phyloP scores from a whole-genome alignment of 2,329 filamentous ascomycete genomes.

The Mycosphaerella sp. region DNA sequence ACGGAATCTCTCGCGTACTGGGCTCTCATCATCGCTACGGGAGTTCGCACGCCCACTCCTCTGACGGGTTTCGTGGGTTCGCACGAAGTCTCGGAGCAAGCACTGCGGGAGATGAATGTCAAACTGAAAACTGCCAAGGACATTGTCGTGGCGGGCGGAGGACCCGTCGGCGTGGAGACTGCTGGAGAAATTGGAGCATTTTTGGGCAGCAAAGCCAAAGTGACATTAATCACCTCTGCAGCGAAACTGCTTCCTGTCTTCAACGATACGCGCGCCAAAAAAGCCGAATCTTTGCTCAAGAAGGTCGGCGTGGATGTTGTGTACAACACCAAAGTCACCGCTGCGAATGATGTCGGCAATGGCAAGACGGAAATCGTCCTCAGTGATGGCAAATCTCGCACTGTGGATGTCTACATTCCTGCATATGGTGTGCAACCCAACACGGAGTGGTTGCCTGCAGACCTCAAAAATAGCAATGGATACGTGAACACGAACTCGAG shows the following conservation, averaged over 20 bases:
- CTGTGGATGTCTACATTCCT: constrained; percentile 49
- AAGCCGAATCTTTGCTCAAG: constrained; percentile 43
- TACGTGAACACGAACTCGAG: constrained; percentile 45
- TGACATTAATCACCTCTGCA: constrained; percentile 42
- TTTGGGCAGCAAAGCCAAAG: constrained; percentile 36
- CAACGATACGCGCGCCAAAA: constrained; percentile 35
- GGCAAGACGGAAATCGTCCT: constrained; percentile 41
- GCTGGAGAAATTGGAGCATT: constrained; percentile 34
- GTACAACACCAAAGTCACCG: constrained; percentile 27
- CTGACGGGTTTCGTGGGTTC: constrained; percentile 41
- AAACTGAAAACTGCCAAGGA: constrained; percentile 33
- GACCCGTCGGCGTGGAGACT: constrained; percentile 36
- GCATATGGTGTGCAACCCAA: constrained; percentile 49
- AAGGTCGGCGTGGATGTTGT: constrained; percentile 40
- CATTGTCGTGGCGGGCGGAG: constrained; percentile 35
- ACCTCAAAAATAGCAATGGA: constrained; percentile 39
- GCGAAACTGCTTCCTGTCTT: constrained; percentile 39
- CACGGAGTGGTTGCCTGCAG: constrained; percentile 45
- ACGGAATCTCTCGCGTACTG: constrained; percentile 43
- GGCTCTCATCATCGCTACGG: constrained; percentile 52
- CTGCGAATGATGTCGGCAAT: constrained; percentile 29
- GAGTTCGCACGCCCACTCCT: constrained; percentile 43
- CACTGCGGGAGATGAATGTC: constrained; percentile 30
- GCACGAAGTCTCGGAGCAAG: constrained; percentile 28
- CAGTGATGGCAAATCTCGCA: constrained; percentile 42